Conservation (phyloP, 768 basidiomycete species). For the Suillus variegatus region DNA sequence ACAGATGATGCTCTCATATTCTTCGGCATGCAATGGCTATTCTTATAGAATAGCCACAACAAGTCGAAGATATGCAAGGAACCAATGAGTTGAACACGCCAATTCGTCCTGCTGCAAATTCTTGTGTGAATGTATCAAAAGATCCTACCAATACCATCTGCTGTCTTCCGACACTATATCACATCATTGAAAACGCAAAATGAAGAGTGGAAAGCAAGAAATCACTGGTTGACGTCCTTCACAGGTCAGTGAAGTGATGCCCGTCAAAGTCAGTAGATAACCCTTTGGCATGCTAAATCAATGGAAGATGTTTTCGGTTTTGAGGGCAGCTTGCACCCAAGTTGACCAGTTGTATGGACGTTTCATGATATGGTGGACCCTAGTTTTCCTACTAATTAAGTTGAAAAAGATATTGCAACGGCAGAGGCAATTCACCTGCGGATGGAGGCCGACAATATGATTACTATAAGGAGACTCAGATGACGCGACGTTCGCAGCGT, state of each 20-base stretch:
- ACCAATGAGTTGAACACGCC: neutral
- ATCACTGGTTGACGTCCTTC: neutral
- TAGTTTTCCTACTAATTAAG: neutral
- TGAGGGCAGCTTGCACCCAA: neutral
- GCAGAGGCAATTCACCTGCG: neutral
- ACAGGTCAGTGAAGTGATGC: neutral
- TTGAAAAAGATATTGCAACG: neutral
- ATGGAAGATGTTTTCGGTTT: neutral
- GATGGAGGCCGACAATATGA: neutral
- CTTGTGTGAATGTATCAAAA: neutral
- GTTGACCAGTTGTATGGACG: neutral
- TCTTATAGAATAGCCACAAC: neutral
- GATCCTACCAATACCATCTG: neutral
- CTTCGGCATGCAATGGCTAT: neutral
- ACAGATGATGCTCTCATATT: neutral
- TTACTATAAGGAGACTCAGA: constrained; percentile 34
- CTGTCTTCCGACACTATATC: neutral
- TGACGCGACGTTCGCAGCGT: constrained; percentile 73
- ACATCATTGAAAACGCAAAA: neutral
- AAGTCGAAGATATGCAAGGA: neutral
- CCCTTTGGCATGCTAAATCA: neutral
- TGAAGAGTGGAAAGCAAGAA: neutral
- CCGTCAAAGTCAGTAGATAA: neutral
- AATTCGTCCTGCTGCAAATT: neutral
- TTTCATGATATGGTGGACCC: too few relatives aligned